Evolutionary conservation across 495 filamentous ascomycete species (phyloP), one percentile per base, ranked within the genome.

Genomic region (Penicillium herquei): DNA sequence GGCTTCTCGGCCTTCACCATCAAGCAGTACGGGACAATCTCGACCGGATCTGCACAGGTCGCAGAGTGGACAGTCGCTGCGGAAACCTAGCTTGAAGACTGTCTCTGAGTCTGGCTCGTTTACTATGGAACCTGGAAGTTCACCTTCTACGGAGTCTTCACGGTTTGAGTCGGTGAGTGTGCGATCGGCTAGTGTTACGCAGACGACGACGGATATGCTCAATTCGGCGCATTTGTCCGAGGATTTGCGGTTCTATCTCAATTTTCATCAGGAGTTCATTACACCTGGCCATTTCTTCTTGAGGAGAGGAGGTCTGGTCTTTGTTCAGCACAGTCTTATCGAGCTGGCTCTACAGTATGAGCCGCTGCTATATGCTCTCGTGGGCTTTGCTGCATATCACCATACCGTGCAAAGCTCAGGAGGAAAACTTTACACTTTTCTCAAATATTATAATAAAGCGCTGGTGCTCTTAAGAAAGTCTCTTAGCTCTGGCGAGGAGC

Each of bases 301-400:
- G 62, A 87, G 87, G 62, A 75, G 75, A 51, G 84, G 90, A 63
- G 70, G 76, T 40, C 77, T 81, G 44, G 72, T 83, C 55, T 96
- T 97, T 61, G 81, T 97, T 54, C 84, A 84, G 47, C 82, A 81
- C 8, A 83, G 76, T 9, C 80, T 94, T 39, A 70, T 90, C 37
- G 85, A 88, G 18, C 72, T 87, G 51, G 92, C 92, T 7, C 67
- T 92, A 31, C 82, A 81, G 30, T 82, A 93, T 67, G 89, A 96
- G 46, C 87, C 93, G 14, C 80, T 98, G 11, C 75, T 96, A 34
- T 89, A 96, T 67, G 94, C 92, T 0, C 78, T 98, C 13, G 89
- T 90, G n/a, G 92, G 88, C 26, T 98, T 96, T 66, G 77, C 93
- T 0, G 91, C 92, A 13, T 98, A 96, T 67, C 92, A 93, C 61